Conservation (phyloP, 192 early-diverging fungal genomes). For the Haplosporangium gracile region DNA sequence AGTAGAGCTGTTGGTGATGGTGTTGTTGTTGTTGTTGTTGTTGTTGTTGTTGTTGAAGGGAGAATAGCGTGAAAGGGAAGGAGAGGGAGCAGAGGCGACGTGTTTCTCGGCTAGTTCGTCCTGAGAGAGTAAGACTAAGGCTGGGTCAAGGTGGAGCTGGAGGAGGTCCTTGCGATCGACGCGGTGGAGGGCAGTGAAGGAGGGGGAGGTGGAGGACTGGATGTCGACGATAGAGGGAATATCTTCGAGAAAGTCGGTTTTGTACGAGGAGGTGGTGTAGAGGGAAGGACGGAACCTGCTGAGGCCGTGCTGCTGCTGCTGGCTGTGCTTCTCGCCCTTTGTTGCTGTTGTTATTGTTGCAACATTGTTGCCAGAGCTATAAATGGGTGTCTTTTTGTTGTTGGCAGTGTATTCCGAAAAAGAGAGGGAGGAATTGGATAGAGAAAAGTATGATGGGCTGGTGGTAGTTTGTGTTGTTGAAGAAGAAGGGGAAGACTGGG, state of each 20-base stretch:
- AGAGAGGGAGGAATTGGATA: not conserved
- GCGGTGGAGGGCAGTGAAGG: slow-evolving; percentile 20
- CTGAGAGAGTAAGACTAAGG: not conserved
- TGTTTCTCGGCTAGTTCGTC: slow-evolving; percentile 7
- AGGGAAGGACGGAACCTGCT: not conserved
- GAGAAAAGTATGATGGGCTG: not conserved
- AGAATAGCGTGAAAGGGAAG: not conserved
- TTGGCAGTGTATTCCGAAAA: not conserved
- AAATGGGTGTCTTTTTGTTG: not conserved
- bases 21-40: not conserved
- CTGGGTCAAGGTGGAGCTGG: not conserved
- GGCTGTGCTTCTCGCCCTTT: not conserved
- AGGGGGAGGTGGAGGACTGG: not conserved
- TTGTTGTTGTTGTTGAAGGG: not conserved
- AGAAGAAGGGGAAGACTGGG: not conserved
- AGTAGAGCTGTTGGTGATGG: not conserved
- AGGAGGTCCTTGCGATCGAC: slow-evolving; percentile 14
- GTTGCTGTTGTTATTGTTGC: not conserved
- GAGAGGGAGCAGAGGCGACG: not conserved
- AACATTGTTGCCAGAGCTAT: too few species aligned
- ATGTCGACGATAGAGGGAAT: not conserved
- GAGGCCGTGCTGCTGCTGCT: not conserved
- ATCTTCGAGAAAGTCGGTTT: slow-evolving; percentile 10
- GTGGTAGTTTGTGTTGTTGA: not conserved
- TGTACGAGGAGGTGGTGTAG: too few species aligned